Evolutionary conservation across 1,284 basidiomycete genomes (phyloP).

Genomic region (Cutaneotrichosporon daszewskae): DNA sequence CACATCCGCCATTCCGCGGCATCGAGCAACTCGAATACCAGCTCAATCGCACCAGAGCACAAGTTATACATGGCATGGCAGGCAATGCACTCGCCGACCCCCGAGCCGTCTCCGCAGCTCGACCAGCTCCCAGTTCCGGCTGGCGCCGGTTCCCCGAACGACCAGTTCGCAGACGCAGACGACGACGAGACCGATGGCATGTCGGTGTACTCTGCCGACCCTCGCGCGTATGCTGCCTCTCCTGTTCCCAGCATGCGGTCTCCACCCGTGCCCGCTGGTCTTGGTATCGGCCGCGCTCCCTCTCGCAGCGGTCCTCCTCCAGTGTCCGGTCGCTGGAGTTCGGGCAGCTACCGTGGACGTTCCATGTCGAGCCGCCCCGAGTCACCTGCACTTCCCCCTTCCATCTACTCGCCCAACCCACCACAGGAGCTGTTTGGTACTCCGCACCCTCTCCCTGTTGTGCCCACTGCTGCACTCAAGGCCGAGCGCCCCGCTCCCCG

Average conservation of each 20-base stretch:
- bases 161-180: conserved; percentile 55
- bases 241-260: conserved; percentile 10
- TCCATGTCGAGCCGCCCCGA: conserved; percentile 15
- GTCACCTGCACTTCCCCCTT: conserved; percentile 21
- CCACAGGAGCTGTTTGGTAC: neutral
- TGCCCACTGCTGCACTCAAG: conserved; percentile 2
- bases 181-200: conserved; percentile 49
- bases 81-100: conserved; percentile 13
- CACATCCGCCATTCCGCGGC: conserved; percentile 48
- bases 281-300: conserved; percentile 9
- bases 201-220: conserved; percentile 26
- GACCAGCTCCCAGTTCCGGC: neutral
- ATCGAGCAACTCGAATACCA: conserved; percentile 43
- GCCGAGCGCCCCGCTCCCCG: conserved; percentile 11
- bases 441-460: conserved; percentile 1
- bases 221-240: conserved; percentile 2
- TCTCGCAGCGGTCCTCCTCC: conserved; percentile 15
- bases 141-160: conserved; percentile 12
- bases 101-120: conserved; percentile 5
- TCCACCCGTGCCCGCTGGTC: conserved; percentile 5
- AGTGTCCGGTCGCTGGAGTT: conserved; percentile 20
- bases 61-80: conserved; percentile 34
- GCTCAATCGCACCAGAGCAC: conserved; percentile 31
- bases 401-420: conserved; percentile 14
- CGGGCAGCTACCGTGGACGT: conserved; percentile 11